Base-by-base conservation (phyloP, 768 basidiomycete genomes). In the Phlegmacium glaucopus region DNA sequence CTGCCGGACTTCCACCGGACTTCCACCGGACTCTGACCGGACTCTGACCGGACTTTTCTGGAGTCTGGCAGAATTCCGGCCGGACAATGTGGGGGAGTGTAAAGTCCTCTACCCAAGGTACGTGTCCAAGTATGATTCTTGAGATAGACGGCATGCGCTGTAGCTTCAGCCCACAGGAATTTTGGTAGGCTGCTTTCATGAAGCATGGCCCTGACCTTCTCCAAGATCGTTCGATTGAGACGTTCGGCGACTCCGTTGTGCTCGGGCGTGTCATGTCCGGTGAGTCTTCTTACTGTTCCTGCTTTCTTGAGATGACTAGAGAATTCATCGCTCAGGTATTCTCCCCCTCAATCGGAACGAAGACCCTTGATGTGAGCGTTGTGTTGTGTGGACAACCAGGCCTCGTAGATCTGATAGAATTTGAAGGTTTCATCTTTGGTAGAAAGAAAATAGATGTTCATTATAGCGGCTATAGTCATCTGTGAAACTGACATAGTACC, bases 341-440 rank as follows among this genome's bases (percentile, higher is more conserved):
- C 44, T 10, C n/a, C 52, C 52, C 78, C 72, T n/a, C 59, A 57
- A 57, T 80, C 74, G n/a, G n/a, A n/a, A n/a, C n/a, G n/a, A n/a
- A n/a, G n/a, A n/a, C n/a, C n/a, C n/a, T n/a, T n/a, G n/a, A n/a
- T n/a, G n/a, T n/a, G n/a, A n/a, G n/a, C n/a, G n/a, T n/a, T n/a
- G n/a, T n/a, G n/a, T n/a, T n/a, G n/a, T n/a, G n/a, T n/a, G 16
- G 52, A n/a, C 6, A 65, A 40, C 54, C 49, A 60, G 1, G 60
- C 57, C 29, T 63, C 55, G 18, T 58, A 68, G 0, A 48, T 28
- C 27, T 61, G 47, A 41, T 66, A 69, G 9, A 56, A 39, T 6
- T 47, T 39, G 7, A 66, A 54, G 9, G 56, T 52, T 16, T 63
- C 39, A 35, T 61, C 61, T 50, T 74, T 74, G 4, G 43, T 48